phyloP scores from a whole-genome alignment of 108 stramenopile species.

The Discostella pseudostelligera region DNA sequence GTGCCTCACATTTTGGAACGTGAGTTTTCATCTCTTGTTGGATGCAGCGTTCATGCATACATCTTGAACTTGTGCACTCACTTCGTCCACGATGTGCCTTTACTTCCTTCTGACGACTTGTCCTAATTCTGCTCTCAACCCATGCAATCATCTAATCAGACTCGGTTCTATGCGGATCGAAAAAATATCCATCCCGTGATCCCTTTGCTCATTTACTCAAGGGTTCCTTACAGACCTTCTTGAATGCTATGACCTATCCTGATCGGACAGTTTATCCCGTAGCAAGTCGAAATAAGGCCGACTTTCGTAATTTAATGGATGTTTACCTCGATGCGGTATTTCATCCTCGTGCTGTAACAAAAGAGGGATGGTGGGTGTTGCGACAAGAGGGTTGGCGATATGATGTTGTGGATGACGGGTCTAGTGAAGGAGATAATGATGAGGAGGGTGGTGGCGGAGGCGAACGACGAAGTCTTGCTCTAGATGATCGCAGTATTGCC shows the following conservation, averaged over 20 bases:
- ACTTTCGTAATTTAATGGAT: conserved; percentile 81
- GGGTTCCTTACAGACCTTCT: conserved; percentile 89
- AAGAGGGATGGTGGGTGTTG: conserved; percentile 74
- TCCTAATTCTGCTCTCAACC: neutral
- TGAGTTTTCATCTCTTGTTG: conserved; percentile 13
- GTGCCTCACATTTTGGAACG: conserved; percentile 91
- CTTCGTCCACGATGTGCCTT: neutral
- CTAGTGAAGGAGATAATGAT: conserved; percentile 7
- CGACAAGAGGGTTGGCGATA: conserved; percentile 95
- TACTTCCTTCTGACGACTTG: neutral
- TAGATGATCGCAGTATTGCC: neutral
- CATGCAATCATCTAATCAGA: conserved; percentile 28
- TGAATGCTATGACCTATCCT: conserved; percentile 93
- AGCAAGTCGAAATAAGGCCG: conserved; percentile 71
- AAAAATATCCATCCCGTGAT: conserved; percentile 89
- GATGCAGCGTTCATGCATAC: neutral
- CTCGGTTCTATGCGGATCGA: conserved; percentile 88
- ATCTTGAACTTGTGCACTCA: neutral
- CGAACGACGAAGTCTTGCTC: no score
- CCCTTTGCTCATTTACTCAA: conserved; percentile 90
- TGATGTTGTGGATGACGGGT: conserved; percentile 57
- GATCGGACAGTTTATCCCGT: conserved; percentile 95
- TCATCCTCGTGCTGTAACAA: conserved; percentile 71
- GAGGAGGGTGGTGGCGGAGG: neutral
- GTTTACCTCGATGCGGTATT: conserved; percentile 95